Base-by-base conservation (phyloP, 2,329 filamentous ascomycete genomes). In the Hortaea werneckii region DNA sequence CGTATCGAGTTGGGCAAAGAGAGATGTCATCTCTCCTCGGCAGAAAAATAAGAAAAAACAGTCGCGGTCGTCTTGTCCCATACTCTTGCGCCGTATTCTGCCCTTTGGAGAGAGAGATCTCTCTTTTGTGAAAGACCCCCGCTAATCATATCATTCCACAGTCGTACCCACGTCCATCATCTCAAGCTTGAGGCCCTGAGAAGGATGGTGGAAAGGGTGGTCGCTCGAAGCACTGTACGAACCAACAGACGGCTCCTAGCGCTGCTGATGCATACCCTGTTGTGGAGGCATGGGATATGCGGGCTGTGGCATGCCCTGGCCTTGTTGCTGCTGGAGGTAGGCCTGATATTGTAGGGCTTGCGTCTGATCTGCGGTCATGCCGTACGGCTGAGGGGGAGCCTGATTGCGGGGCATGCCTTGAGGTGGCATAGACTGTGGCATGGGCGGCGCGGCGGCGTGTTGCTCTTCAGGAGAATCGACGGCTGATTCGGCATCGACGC, bases 391-490 rank as follows among this genome's bases (percentile, higher is more conserved):
- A 29, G 52, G 53, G 3, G 54, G 50, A 45, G 57, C 52, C 46
- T 56, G 54, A 50, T 53, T 54, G 41, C 57, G 53, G 54, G 62
- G 60, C 54, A 62, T 60, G 47, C 50, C 50, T 39, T 57, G 58
- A 7, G 55, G 57, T 32, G 58, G 58, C 54, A 65, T 61, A 46
- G 52, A 51, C 34, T 59, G 59, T n/a, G 60, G 54, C 51, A 64
- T 63, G 11, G 58, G 57, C n/a, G 60, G 53, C 20, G 58, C 55
- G n/a, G 60, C 79, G 60, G 85, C 82, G 53, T 80, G 70, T 50
- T 88, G 82, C 66, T 96, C 92, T 68, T 96, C 92, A 44, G 90
- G 89, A 1, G 90, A 94, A 55, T 95, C 88, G 60, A 87, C 84
- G 53, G 65, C 62, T 43, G 67, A 68, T 56, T 73, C 70, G 41